phyloP scores from a whole-genome alignment of 108 stramenopile species.

The Nitzschia palea region DNA sequence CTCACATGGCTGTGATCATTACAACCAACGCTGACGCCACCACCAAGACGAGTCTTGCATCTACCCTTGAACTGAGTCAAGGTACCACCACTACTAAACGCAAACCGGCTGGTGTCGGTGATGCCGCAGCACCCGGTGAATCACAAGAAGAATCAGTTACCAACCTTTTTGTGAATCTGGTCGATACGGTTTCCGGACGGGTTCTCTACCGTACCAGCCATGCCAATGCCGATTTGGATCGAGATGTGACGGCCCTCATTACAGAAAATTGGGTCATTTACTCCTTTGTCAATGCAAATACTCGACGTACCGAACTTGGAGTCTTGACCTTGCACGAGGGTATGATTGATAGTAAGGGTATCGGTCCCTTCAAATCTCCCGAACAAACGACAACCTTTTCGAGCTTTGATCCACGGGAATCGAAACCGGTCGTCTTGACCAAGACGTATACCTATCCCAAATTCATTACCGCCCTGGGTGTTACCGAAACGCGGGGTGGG shows the following conservation, averaged over 20 bases:
- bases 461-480: conserved; percentile 83
- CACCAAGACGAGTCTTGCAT: conserved; percentile 20
- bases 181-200: conserved; percentile 92
- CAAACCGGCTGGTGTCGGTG: conserved; percentile 47
- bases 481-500: conserved; percentile 84
- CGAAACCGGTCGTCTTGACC: conserved; percentile 88
- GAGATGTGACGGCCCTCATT: conserved; percentile 71
- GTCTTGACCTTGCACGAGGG: conserved; percentile 93
- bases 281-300: conserved; percentile 84
- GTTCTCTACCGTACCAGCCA: conserved; percentile 89
- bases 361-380: conserved; percentile 85
- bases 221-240: conserved; percentile 52
- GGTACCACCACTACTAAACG: neutral
- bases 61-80: conserved; percentile 6
- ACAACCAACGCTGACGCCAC: conserved; percentile 47
- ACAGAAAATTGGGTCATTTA: conserved; percentile 95
- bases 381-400: conserved; percentile 79
- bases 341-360: conserved; percentile 90
- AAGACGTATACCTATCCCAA: conserved; percentile 82
- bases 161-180: conserved; percentile 75
- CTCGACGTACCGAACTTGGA: conserved; percentile 87
- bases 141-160: conserved; percentile 29
- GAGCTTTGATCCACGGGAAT: conserved; percentile 66
- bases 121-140: conserved; percentile 23
- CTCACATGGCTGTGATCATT: conserved; percentile 84